These are phyloP conservation scores for Astrocystis sublimbata DNA, from an alignment of 495 filamentous ascomycete species.

Conservation along the genomic window DNA sequence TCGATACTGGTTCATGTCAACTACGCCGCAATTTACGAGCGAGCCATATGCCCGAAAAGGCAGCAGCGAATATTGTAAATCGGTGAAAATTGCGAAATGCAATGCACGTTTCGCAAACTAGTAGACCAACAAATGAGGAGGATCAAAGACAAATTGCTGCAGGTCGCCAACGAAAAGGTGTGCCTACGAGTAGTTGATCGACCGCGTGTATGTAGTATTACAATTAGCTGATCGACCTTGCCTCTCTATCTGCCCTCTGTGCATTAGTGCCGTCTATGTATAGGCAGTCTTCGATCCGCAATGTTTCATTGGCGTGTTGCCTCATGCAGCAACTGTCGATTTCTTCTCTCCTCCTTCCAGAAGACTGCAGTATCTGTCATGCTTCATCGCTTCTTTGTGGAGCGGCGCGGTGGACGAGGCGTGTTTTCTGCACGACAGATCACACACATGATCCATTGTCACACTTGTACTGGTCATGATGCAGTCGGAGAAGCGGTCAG, in stretches of 20 bases:
- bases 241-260: neutral
- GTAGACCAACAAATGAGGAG: neutral
- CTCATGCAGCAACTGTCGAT: neutral
- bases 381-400: constrained; percentile 16
- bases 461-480: constrained; percentile 14
- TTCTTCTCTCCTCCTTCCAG: constrained; percentile 3
- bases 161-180: neutral
- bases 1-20: neutral
- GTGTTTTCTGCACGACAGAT: constrained; percentile 16
- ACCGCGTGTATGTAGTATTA: neutral
- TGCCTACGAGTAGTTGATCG: neutral
- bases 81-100: neutral
- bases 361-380: neutral
- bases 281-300: neutral
- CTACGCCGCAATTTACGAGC: constrained; percentile 9
- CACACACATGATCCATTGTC: constrained; percentile 20
- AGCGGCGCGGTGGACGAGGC: constrained; percentile 5
- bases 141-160: neutral
- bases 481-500: constrained; percentile 16
- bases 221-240: neutral
- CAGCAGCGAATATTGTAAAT: neutral
- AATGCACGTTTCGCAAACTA: neutral
- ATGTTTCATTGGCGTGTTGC: neutral
- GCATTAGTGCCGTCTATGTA: constrained; percentile 2
- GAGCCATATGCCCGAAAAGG: neutral